Base-by-base conservation (phyloP, 495 filamentous ascomycete genomes). In the Glarea lozoyensis region DNA sequence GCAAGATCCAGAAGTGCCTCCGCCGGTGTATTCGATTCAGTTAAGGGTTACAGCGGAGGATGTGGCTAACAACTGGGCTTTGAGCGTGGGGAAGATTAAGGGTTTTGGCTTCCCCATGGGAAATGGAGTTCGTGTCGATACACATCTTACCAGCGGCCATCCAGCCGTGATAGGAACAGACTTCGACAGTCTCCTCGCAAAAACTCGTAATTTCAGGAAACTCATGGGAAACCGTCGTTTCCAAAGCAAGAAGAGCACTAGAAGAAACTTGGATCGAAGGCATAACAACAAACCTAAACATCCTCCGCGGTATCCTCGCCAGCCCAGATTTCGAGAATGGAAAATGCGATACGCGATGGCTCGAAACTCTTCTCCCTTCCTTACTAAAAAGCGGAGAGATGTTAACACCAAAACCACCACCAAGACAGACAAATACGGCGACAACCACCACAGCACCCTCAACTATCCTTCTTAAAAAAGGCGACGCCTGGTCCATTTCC, bases 121-220 rank as follows among this genome's bases (percentile, higher is more conserved):
- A 5, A 62, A 76, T 46, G 75, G 75, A 2, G 61, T 79, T 15
- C 63, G 77, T 20, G 60, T 79, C 2, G 77, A 80, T 43, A 77
- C 68, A 3, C 63, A 76, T 43, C 57, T 78, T 17, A 45, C 64
- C 16, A 47, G 57, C 34, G 56, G 57, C 16, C 61, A 61, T 10
- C 39, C 64, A 1, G 51, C 67, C 10, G 45, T 72, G 4, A 62
- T 81, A 2, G 68, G 70, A 9, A 58, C 73, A 0, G 67, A 78
- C 21, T 81, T 76, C 43, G 77, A 81, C 50, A 75, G 70, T 33
- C 58, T 81, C 0, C 49, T 81, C 0, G 76, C 75, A 10, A 81
- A 81, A 46, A 60, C 80, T n/a, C n/a, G 75, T 81, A 33, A 61
- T 81, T 38, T 76, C 73, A 4, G 73, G 64, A 13, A 58, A 61